A percentile compares a stretch with the other conserved stretches of the same genome.
These are phyloP conservation scores for Arthrobotrys sphaeroides DNA, from an alignment of 2,329 filamentous ascomycete genomes.

Conservation along the genomic window DNA sequence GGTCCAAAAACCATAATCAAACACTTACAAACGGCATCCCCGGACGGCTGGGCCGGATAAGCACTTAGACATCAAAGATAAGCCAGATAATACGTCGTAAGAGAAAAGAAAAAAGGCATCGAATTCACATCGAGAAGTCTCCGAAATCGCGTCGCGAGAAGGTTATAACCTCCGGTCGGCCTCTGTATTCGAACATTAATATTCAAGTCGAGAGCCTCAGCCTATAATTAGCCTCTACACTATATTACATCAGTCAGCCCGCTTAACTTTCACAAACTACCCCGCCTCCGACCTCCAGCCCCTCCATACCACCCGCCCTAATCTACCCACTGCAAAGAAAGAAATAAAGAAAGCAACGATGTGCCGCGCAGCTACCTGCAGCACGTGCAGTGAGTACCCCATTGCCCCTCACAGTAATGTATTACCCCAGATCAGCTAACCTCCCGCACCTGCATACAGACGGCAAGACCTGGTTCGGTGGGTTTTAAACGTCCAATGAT, in stretches of 20 bases:
- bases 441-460: constrained; percentile 41
- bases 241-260: background rate
- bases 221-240: background rate
- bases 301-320: no score
- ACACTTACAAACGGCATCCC: background rate
- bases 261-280: background rate
- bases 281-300: background rate
- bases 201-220: background rate
- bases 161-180: constrained; percentile 8
- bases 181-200: background rate
- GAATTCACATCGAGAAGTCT: constrained; percentile 40
- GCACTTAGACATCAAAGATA: background rate
- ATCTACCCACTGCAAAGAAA: no score
- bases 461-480: constrained; percentile 53
- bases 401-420: background rate
- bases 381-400: constrained; percentile 37
- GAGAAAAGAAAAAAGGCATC: background rate
- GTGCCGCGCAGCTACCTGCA: constrained; percentile 36
- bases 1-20: no score
- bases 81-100: no score
- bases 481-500: no score
- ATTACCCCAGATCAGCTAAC: constrained; percentile 19
- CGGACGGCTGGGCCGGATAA: constrained; percentile 12
- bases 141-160: constrained; percentile 20
- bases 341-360: constrained; percentile 2